Base-by-base conservation (phyloP, 805 yeast species). In the Cyberlindnera maclurae region DNA sequence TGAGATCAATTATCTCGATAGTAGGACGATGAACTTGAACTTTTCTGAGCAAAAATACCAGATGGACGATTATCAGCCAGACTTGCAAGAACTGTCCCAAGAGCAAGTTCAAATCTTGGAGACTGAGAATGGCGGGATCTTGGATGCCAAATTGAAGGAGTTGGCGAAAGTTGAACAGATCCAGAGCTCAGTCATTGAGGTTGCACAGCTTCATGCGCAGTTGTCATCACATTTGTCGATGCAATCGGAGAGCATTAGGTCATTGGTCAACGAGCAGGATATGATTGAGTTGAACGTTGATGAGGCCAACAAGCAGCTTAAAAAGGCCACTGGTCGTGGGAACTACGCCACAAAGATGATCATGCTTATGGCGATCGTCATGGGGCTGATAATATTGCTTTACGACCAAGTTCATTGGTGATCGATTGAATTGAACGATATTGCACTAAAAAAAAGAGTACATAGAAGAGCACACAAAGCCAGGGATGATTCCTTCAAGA, bases 171-270 rank as follows among this genome's bases (percentile, higher is more conserved):
- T 79, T 7, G 76, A 74, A 43, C 64, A 70, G 43, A 65, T 82
- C 27, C 82, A 80, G 50, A 64, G 64, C 20, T 73, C 85, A 2
- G 77, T 82, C 58, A 55, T 77, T 32, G 96, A 86, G 52, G 80
- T 89, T 31, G 72, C 88, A 1, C 74, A 79, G 39, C 59, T 89
- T 44, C 90, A 88, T 52, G 68, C 79, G 17, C 93, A 85, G 52
- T 65, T 88, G 38, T 71, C 85, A 11, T 66, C 79, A 39, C 95
- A 89, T 55, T 65, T 88, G 34, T 74, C 75, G 17, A 58, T 75
- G 1, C 97, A 88, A 59, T 76, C 82, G 5, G 82, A 81, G 38
- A 79, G 75, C 55, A 82, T 88, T 12, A 68, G 73, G 36, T 64
- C 68, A 29, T 64, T 88, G 45, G 58, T 77, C 34, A 81, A 79